Evolutionary conservation across 2,329 filamentous ascomycete species (phyloP).

Genomic region (Epichloe sp.): DNA sequence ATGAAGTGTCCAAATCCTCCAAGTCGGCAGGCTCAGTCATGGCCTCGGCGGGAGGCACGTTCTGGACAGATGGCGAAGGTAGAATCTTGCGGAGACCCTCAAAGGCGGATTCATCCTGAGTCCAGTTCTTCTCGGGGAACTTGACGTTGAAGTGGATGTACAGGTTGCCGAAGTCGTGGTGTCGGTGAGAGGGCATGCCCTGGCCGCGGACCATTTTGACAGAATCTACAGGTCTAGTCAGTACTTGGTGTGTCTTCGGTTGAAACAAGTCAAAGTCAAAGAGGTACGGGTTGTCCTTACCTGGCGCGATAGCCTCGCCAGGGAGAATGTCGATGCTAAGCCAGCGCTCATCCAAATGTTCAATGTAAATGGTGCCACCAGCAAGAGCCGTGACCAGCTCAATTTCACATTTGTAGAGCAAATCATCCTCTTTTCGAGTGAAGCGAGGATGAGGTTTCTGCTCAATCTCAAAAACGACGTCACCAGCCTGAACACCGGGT

Average conservation of each 20-base stretch:
- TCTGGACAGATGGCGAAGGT: conserved; percentile 52
- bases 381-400: conserved; percentile 90
- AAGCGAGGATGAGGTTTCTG: conserved; percentile 97
- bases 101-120: conserved; percentile 54
- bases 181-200: conserved; percentile 91
- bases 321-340: conserved; percentile 84
- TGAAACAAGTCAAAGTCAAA: no score
- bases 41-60: conserved; percentile 60
- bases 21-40: conserved; percentile 87
- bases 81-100: conserved; percentile 72
- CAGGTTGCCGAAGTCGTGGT: conserved; percentile 91
- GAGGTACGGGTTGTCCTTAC: conserved; percentile 36
- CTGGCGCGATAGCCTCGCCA: conserved; percentile 86
- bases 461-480: conserved; percentile 97
- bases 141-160: conserved; percentile 97
- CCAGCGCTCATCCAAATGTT: conserved; percentile 97
- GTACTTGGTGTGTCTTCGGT: neutral
- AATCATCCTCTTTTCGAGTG: conserved; percentile 89
- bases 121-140: conserved; percentile 74
- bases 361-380: conserved; percentile 80
- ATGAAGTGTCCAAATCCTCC: conserved; percentile 65
- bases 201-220: conserved; percentile 93
- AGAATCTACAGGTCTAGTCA: conserved; percentile 43
- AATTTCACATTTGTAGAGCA: conserved; percentile 90
- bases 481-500: conserved; percentile 82